These are phyloP conservation scores for Fusarium bulbicola DNA, from an alignment of 2,329 filamentous ascomycete species.

Conservation along the genomic window DNA sequence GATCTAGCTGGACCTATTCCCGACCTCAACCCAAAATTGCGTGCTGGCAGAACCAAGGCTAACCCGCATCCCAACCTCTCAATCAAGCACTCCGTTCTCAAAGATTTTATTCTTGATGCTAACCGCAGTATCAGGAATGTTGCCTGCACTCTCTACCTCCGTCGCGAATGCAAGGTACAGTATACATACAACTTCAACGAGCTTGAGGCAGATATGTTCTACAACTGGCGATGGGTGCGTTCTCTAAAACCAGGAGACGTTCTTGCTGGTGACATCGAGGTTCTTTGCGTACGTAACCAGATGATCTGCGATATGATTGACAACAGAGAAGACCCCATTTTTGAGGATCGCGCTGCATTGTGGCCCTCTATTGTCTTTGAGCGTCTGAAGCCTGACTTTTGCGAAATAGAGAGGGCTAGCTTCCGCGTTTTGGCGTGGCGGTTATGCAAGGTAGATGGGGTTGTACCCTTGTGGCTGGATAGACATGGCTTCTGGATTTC, in stretches of 20 bases:
- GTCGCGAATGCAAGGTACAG: background rate
- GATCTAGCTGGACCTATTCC: background rate
- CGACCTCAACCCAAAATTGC: no score
- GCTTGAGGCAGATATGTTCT: background rate
- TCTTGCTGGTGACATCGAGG: fast-evolving
- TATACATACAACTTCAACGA: background rate
- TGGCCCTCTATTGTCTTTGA: background rate
- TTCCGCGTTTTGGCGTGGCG: background rate
- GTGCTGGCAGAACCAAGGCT: fast-evolving
- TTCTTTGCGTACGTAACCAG: background rate
- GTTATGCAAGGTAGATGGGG: background rate
- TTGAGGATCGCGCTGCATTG: background rate
- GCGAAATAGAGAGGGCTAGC: fast-evolving
- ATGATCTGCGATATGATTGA: background rate
- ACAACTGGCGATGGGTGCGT: background rate
- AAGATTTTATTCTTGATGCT: background rate
- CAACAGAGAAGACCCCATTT: fast-evolving
- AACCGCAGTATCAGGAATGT: background rate
- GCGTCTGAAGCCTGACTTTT: background rate
- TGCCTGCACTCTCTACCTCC: background rate
- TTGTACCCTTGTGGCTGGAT: background rate
- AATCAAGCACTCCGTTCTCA: background rate
- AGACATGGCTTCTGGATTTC: background rate
- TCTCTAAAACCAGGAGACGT: fast-evolving
- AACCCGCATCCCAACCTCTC: background rate